Evolutionary conservation across 139 green algal species (phyloP), one percentile per base, ranked within the genome.

Genomic region (Penium margaritaceum): DNA sequence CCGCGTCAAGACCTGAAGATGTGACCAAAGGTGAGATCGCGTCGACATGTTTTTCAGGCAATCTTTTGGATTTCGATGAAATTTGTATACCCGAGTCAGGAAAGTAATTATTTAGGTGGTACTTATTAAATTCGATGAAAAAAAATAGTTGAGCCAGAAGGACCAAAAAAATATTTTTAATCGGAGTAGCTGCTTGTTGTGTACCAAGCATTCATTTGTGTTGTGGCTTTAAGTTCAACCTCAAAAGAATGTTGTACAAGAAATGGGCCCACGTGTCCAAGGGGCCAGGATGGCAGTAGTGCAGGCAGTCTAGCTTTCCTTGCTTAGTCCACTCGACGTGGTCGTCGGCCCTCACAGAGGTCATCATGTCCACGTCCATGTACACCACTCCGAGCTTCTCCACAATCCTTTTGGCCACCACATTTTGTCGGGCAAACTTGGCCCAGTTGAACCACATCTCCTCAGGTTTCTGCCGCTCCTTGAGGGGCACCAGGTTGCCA

Each of bases 301-400:
- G 57, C 57, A 65, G 30, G 21, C 57, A 65, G 57, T 65, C 57
- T 21, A 57, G 19, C 30, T 34, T 65, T 3, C 15, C 15, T 1
- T 21, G 24, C 32, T 19, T 27, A 1, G 36, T 9, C 29, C 29
- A 60, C 51, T 60, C 51, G 24, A 33, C 30, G 24, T 66, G 58
- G 7, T 29, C 58, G 24, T 66, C 58, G 1, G 24, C 12, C 4
- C 58, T 24, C 32, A 66, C 27, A 19, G 58, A 24, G 5, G 58
- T 66, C 58, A 66, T 66, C 32, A 29, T 37, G 24, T 38, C 30
- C 0, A 66, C 58, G 19, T 66, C 58, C 58, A 66, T 66, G 30
- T 66, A 66, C 12, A 30, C 33, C n/a, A 19, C 58, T 12, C 58
- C 58, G 17, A 27, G 24, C 14, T 21, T 39, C 58, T 66, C 30